Conservation (phyloP, 495 filamentous ascomycete species). For the Penicillium daleae region DNA sequence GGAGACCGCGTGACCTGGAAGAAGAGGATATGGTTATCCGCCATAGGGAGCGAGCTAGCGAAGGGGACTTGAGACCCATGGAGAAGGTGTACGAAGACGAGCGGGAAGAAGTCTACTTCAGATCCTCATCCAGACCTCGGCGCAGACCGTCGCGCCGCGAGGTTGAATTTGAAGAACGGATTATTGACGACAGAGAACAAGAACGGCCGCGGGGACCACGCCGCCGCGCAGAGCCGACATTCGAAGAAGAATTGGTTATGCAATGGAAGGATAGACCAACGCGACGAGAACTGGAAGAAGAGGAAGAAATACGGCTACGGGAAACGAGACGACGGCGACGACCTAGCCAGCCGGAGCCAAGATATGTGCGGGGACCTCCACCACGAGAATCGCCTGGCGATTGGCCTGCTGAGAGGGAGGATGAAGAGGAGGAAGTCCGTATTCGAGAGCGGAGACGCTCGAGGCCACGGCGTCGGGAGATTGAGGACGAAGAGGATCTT, state of each 20-base stretch:
- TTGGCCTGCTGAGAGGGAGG: conserved; percentile 12
- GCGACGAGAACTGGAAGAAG: conserved; percentile 19
- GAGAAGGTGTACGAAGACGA: conserved; percentile 26
- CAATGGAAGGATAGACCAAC: conserved; percentile 26
- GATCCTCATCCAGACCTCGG: conserved; percentile 17
- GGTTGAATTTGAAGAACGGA: conserved; percentile 17
- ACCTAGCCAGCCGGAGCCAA: conserved; percentile 12
- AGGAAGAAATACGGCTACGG: conserved; percentile 16
- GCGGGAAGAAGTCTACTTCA: conserved; percentile 22
- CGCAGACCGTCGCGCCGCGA: conserved; percentile 15
- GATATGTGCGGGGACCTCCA: conserved; percentile 15
- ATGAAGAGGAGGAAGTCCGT: conserved; percentile 20
- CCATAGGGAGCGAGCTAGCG: conserved; percentile 29
- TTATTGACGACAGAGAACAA: conserved; percentile 20
- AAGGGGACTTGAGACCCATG: conserved; percentile 35
- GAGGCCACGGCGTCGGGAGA: conserved; percentile 1
- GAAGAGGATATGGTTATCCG: conserved; percentile 33
- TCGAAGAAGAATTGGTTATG: conserved; percentile 21
- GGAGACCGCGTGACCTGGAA: conserved; percentile 31
- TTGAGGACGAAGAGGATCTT: conserved; percentile 9
- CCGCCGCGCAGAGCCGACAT: not conserved
- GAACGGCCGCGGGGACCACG: conserved; percentile 3
- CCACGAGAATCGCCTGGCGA: conserved; percentile 4
- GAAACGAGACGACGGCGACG: conserved; percentile 12
- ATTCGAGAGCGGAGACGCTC: conserved; percentile 12